These are phyloP conservation scores for Stropharia rugosoannulata DNA, from an alignment of 768 basidiomycete species.

Conservation along the genomic window DNA sequence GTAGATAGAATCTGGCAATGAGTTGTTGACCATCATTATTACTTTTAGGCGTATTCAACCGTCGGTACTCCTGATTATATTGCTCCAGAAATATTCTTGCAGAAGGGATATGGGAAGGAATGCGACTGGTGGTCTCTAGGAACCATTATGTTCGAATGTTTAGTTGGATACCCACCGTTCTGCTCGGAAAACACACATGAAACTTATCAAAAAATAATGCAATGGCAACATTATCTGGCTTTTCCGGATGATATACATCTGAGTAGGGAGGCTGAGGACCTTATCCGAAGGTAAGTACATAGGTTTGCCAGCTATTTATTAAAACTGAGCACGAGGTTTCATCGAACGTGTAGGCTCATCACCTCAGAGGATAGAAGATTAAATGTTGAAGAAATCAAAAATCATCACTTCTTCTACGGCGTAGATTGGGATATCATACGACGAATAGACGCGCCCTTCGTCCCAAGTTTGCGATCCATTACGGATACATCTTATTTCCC, in stretches of 20 bases:
- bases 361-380: conserved; percentile 80
- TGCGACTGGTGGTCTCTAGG: conserved; percentile 99
- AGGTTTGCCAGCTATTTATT: neutral
- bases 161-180: conserved; percentile 97
- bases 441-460: conserved; percentile 90
- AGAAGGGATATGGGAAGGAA: conserved; percentile 97
- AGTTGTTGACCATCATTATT: neutral
- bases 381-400: conserved; percentile 84
- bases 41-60: conserved; percentile 86
- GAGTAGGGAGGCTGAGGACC: conserved; percentile 86
- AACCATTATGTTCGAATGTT: conserved; percentile 97
- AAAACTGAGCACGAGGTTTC: neutral
- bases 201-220: conserved; percentile 96
- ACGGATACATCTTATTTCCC: conserved; percentile 99
- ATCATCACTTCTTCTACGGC: conserved; percentile 91
- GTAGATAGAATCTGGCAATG: neutral
- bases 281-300: conserved; percentile 69
- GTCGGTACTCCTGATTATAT: conserved; percentile 98
- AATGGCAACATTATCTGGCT: conserved; percentile 82
- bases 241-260: conserved; percentile 96
- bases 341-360: conserved; percentile 56
- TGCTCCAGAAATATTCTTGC: conserved; percentile 94
- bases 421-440: conserved; percentile 92
- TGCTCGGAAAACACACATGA: conserved; percentile 95
- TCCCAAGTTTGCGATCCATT: conserved; percentile 91